Percentiles rank a stretch among this genome's conserved stretches.
Conservation (phyloP, 106 monocot genomes). For the Apostasia shenzhenica region DNA sequence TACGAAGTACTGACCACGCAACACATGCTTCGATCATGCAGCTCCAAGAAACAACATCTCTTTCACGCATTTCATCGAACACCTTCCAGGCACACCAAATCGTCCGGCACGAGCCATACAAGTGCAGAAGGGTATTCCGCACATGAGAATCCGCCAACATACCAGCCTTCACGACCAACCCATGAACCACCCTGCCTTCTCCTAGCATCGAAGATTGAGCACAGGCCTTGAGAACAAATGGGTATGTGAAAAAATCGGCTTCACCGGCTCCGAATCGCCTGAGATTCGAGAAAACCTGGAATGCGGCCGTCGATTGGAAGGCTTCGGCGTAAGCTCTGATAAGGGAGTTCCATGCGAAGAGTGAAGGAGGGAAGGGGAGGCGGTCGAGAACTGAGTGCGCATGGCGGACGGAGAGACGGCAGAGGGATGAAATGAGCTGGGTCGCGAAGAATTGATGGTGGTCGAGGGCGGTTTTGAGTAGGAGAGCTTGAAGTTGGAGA, state of each 20-base stretch:
- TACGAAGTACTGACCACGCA: slow-evolving; percentile 11
- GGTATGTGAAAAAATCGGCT: slow-evolving; percentile 25
- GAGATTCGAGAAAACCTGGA: slow-evolving; percentile 16
- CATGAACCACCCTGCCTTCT: slow-evolving; percentile 17
- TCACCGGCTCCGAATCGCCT: background rate
- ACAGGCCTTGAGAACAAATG: slow-evolving; percentile 30
- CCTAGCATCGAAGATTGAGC: background rate
- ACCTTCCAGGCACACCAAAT: slow-evolving; percentile 10
- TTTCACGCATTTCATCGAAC: slow-evolving; percentile 28
- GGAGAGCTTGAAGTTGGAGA: slow-evolving; percentile 26
- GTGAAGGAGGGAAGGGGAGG: background rate
- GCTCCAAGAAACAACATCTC: slow-evolving; percentile 25
- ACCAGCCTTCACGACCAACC: slow-evolving; percentile 18
- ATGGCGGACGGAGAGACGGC: too few species aligned
- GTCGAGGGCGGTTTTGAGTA: slow-evolving; percentile 12
- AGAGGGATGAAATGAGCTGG: too few species aligned
- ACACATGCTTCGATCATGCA: slow-evolving; percentile 24
- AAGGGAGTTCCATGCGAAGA: slow-evolving; percentile 16
- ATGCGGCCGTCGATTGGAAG: background rate
- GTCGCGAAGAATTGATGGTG: too few species aligned
- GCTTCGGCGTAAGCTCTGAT: slow-evolving; percentile 11
- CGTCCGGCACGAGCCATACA: slow-evolving; percentile 12
- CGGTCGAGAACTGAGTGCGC: too few species aligned
- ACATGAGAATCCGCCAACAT: slow-evolving; percentile 14
- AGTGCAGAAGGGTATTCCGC: slow-evolving; percentile 9